Percentiles rank a stretch among this genome's conserved stretches.
Evolutionary conservation across 1,284 basidiomycete species (phyloP).

Genomic region (Spongispora temasekensis): DNA sequence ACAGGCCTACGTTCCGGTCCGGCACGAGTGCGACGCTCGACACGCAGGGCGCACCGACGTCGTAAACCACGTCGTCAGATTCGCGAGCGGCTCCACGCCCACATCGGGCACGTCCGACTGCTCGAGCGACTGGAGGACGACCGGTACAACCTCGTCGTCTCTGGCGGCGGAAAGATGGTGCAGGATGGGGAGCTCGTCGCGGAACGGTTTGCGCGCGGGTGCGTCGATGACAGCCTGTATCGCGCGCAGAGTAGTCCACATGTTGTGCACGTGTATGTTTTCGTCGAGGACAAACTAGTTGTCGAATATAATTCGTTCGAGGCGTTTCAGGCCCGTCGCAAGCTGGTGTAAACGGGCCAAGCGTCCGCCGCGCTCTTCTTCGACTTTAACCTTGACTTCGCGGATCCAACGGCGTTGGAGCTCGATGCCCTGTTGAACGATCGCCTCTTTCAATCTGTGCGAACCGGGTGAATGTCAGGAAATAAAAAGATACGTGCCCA

Average conservation of each 20-base stretch:
- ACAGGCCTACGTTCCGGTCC: conserved; percentile 82
- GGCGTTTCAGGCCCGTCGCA: conserved; percentile 84
- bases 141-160: conserved; percentile 66
- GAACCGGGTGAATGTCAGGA: not conserved
- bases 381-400: conserved; percentile 94
- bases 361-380: conserved; percentile 95
- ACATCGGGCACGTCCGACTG: conserved; percentile 74
- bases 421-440: conserved; percentile 96
- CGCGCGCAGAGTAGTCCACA: conserved; percentile 77
- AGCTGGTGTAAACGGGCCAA: conserved; percentile 95
- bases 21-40: conserved; percentile 91
- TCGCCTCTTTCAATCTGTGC: conserved; percentile 86
- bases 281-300: conserved; percentile 90
- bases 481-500: conserved; percentile 38
- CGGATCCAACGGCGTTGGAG: conserved; percentile 96
- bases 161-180: conserved; percentile 72
- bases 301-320: conserved; percentile 89
- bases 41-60: conserved; percentile 85
- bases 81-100: conserved; percentile 89
- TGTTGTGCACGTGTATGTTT: conserved; percentile 82
- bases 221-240: conserved; percentile 59
- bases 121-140: conserved; percentile 76
- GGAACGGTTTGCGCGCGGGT: conserved; percentile 76
- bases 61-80: conserved; percentile 77
- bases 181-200: conserved; percentile 85